Evolutionary conservation across 2,329 filamentous ascomycete genomes (phyloP), one percentile per base, ranked within the genome.

Genomic region (Lasiodiplodia sp.): DNA sequence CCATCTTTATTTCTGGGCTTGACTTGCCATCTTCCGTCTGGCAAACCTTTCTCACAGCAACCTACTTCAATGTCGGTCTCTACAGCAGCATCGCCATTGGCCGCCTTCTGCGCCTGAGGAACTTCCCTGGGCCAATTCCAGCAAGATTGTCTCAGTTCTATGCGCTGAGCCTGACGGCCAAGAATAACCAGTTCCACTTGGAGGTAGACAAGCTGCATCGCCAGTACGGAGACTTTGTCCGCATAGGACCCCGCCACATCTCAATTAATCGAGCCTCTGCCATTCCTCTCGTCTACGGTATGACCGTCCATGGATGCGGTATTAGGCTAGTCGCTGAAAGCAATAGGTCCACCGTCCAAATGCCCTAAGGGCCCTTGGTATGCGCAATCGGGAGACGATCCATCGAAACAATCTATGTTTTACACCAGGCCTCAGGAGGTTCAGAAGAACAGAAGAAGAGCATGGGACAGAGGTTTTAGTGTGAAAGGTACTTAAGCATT

Each of bases 261-360:
- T 71, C 73, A 0, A 73, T 75, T 34, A 75, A 73, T 52, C 71
- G 75, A 51, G 68, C 70, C 44, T 71, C 71, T 40, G 74, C 73
- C 12, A 71, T 75, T 11, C 70, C 71, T 21, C 68, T 67, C 16
- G 52, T 66, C 10, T 57, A 56, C 23, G 64, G 64, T 62, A 62
- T 16, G 5, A 31, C 55, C n/a, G 1, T 37, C 25, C 3, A 25
- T 23, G 49, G 75, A 64, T 78, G 78, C 56, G 70, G 73, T n/a
- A 74, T 77, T 34, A 73, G 76, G 18, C 71, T 78, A 21, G 73
- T 76, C 12, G 77, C 74, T 23, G 76, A 69, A 66, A 56, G 71
- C 57, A 75, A 75, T 70, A 62, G 57, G 57, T 81, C 82, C 56
- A 75, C 75, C 2, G 81, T 82, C 0, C 82, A 82, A 2, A 75